A percentile compares a stretch with the other conserved stretches of the same genome.
phyloP scores from a whole-genome alignment of 139 green algal species.

The Eudorina sp. region DNA sequence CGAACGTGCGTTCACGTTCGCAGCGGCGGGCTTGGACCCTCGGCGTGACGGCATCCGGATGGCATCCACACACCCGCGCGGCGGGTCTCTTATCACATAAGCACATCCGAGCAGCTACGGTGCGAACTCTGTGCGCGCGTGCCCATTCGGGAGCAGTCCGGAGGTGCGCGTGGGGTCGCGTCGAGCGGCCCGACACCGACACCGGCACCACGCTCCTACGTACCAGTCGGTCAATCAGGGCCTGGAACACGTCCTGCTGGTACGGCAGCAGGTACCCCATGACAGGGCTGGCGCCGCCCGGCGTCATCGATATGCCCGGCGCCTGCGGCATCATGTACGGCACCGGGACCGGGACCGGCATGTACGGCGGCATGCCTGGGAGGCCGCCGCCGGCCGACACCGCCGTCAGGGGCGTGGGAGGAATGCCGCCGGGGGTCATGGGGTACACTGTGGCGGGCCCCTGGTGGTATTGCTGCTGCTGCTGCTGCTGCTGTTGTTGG shows the following conservation, averaged over 20 bases:
- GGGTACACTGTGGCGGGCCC: neutral
- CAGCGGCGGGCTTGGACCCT: too few relatives aligned
- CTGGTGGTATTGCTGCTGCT: too few relatives aligned
- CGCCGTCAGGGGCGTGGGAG: neutral
- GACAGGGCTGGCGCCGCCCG: slow-evolving; percentile 24
- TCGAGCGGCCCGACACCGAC: too few relatives aligned
- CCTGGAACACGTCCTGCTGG: slow-evolving; percentile 54
- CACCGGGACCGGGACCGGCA: slow-evolving; percentile 41
- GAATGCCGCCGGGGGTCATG: neutral
- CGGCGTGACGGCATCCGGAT: too few relatives aligned
- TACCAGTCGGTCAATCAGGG: slow-evolving; percentile 41
- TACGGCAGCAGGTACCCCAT: slow-evolving; percentile 62
- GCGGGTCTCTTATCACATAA: too few relatives aligned
- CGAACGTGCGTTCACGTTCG: too few relatives aligned
- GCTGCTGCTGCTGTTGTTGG: neutral
- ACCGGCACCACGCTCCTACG: neutral
- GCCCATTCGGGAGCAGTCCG: too few relatives aligned
- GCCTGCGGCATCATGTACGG: slow-evolving; percentile 45
- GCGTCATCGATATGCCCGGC: neutral
- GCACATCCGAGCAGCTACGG: too few relatives aligned
- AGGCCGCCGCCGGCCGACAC: neutral
- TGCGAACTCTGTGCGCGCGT: too few relatives aligned
- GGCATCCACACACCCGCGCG: too few relatives aligned
- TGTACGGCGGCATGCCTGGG: neutral
- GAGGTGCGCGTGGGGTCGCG: too few relatives aligned